Evolutionary conservation across 148 eudicot species (phyloP).

Genomic region (Camellia lanceoleosa): DNA sequence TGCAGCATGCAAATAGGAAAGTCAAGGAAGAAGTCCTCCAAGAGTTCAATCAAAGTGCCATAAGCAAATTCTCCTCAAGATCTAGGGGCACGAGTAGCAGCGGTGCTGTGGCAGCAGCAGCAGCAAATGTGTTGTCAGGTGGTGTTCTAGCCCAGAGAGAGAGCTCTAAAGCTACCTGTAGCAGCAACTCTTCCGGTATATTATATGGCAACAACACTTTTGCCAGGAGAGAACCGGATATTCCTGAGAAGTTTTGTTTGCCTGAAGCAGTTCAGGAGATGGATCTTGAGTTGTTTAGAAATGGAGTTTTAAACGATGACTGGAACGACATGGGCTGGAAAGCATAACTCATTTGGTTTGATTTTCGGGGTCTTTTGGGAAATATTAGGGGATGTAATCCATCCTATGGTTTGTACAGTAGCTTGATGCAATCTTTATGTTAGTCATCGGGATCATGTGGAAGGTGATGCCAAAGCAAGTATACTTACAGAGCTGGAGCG

Average conservation of each 20-base stretch:
- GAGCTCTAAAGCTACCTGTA: conserved; percentile 9
- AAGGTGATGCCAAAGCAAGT: not conserved
- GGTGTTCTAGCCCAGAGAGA: not conserved
- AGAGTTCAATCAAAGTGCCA: not conserved
- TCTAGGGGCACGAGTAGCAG: not conserved
- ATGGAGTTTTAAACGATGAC: conserved; percentile 13
- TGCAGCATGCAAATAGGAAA: not conserved
- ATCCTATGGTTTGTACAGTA: not conserved
- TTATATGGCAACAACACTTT: not conserved
- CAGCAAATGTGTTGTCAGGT: not conserved
- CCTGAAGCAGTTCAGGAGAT: conserved; percentile 14
- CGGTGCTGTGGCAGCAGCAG: not conserved
- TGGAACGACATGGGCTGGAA: not conserved
- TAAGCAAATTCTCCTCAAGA: not conserved
- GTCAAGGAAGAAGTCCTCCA: conserved; percentile 12
- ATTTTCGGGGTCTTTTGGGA: not conserved
- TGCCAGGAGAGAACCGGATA: conserved; percentile 7
- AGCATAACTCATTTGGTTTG: not conserved
- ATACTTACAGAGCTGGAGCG: not conserved
- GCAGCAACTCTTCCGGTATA: not conserved
- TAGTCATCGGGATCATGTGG: not conserved
- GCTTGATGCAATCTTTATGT: not conserved
- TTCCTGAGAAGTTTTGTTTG: not conserved
- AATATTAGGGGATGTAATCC: not conserved
- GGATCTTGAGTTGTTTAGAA: conserved; percentile 14